Evolutionary conservation across 257 asterid species (phyloP).

Genomic region (Verbascum thapsus): DNA sequence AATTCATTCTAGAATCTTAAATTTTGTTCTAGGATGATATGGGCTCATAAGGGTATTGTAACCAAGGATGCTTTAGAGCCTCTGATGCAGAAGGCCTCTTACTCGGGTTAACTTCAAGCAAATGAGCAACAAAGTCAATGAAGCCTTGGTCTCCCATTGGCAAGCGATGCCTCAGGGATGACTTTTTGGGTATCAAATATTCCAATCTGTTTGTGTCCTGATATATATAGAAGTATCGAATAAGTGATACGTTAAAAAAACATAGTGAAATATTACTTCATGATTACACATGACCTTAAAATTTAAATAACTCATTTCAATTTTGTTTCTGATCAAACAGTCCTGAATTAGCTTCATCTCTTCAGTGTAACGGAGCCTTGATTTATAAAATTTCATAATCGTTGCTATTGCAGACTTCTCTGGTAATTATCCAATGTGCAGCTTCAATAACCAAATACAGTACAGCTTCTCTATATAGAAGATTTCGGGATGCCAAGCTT

Average conservation of each 20-base stretch:
- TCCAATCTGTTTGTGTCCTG: conserved; percentile 91
- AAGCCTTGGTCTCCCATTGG: conserved; percentile 99
- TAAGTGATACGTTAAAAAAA: conserved; percentile 13
- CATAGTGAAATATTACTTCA: too few species aligned
- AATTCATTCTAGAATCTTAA: conserved; percentile 2
- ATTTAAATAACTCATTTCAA: too few species aligned
- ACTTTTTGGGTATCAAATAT: conserved; percentile 89
- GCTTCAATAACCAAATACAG: too few species aligned
- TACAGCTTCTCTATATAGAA: too few species aligned
- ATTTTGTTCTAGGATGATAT: conserved; percentile 65
- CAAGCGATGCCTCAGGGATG: conserved; percentile 87
- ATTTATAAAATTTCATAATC: too few species aligned
- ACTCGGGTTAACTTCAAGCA: conserved; percentile 82
- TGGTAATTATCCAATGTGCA: too few species aligned
- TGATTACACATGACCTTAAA: too few species aligned
- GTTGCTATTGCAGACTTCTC: too few species aligned
- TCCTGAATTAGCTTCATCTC: too few species aligned
- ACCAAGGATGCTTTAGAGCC: conserved; percentile 96
- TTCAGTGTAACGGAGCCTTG: too few species aligned
- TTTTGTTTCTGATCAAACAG: too few species aligned
- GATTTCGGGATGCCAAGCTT: too few species aligned
- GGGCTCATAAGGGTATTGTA: conserved; percentile 94
- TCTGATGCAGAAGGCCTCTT: conserved; percentile 90
- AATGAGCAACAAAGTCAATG: conserved; percentile 79
- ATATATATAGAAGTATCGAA: conserved; percentile 17